Base-by-base conservation (phyloP, 78 protist genomes). In the Polysphondylium violaceum region DNA sequence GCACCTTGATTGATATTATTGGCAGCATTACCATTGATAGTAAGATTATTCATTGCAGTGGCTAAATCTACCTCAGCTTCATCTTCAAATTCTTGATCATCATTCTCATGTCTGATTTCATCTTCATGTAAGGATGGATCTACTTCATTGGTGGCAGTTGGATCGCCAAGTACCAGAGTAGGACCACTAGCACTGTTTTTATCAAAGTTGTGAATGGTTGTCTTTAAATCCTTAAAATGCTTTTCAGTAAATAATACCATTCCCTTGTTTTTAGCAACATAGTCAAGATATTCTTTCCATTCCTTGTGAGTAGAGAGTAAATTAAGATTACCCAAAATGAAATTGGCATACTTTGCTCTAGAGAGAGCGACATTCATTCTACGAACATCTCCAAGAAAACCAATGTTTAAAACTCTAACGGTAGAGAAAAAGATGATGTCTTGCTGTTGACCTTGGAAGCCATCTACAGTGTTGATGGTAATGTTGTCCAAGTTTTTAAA, bases 331-430 rank as follows among this genome's bases (percentile, higher is more conserved):
- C 98, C 97, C 23, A 96, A 47, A 35, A 96, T 74, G 36, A 47
- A 60, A 36, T 94, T 17, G 33, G 74, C 63, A 27, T 63, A 47
- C 61, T 64, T 50, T 6, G 99, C 98, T 17, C 99, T 92, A 12
- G 98, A 96, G 56, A 97, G 64, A 47, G 94, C 93, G 27, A 97
- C 99, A 69, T 97, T 97, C 74, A 96, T 56, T 9, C 99, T 94
- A 23, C 97, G 94, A 17, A n/a, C 44, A 64, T 97, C 99, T 0
- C 38, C n/a, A 14, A 97, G 50, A 81, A 97, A 96, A 17, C 98
- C 98, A 47, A 96, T 74, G 50, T 31, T 35, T 50, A 14, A 27
- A 21, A 31, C 27, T 14, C 98, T 58, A 7, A 97, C 99, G 40
- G 90, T 77, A 51, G 96, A 87, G 29, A 97, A 36, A n/a, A 97